Percentiles rank a stretch among this genome's conserved stretches.
Conservation (phyloP, 129 eudicot species). For the Daucus carota region DNA sequence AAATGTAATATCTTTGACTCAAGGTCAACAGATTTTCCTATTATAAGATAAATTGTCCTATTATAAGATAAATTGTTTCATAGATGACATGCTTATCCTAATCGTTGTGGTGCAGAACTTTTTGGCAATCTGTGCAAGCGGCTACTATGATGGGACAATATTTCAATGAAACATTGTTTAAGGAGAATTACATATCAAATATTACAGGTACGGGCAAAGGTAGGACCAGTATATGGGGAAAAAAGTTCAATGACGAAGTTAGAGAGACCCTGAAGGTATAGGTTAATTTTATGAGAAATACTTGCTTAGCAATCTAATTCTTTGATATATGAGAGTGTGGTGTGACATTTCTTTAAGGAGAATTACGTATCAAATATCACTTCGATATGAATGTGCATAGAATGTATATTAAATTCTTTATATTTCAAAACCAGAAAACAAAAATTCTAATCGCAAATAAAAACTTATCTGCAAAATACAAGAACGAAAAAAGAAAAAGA, state of each 20-base stretch:
- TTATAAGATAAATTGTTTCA: too few relatives aligned
- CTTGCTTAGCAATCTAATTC: neutral
- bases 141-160: conserved; percentile 94
- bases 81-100: conserved; percentile 10
- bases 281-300: neutral
- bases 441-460: too few relatives aligned
- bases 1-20: neutral
- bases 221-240: conserved; percentile 97
- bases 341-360: neutral
- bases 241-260: conserved; percentile 87
- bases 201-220: conserved; percentile 98
- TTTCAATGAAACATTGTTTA: conserved; percentile 94
- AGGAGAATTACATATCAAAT: conserved; percentile 95
- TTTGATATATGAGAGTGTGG: neutral
- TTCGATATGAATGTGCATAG: too few relatives aligned
- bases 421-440: too few relatives aligned
- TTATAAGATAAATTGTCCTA: too few relatives aligned
- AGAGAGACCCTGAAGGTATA: conserved; percentile 93
- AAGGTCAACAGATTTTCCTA: too few relatives aligned
- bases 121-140: conserved; percentile 88
- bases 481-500: too few relatives aligned
- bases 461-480: too few relatives aligned
- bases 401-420: too few relatives aligned
- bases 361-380: neutral
- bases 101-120: conserved; percentile 53